Base-by-base conservation (phyloP, 441 rosid species). In the Populus tomentosa region DNA sequence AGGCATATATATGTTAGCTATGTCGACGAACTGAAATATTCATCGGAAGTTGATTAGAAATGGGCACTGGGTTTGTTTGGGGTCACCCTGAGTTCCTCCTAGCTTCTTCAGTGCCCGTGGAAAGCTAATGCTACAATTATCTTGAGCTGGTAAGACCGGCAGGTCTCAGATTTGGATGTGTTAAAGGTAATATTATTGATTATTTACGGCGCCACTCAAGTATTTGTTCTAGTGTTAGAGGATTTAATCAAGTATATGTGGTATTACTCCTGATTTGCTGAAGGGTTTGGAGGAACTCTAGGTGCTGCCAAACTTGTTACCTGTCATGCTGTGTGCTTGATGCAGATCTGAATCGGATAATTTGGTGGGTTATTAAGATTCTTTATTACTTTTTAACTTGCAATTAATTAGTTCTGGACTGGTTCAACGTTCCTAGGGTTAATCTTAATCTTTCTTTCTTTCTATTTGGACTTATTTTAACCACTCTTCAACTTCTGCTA, bases 271-370 rank as follows among this genome's bases (percentile, higher is more conserved):
- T 72, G 65, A 62, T 30, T n/a, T 56, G 24, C 67, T 80, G 80
- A 80, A 80, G 83, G 67, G 83, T 76, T 80, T 72, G 80, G 83
- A 76, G 80, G 80, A 80, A 80, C 80, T 80, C 75, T 68, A 11
- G 83, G 80, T 69, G 74, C 59, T 42, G 11, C 75, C 62, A 72
- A 76, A 69, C 83, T 76, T 46, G 66, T 35, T 50, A 10, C 11
- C 13, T 50, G 0, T 13, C 36, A 7, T 2, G 30, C 30, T 32
- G 70, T 3, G 2, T 28, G 36, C 24, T n/a, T 7, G 63, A 59
- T 59, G 63, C 4, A 59, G 63, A 59, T 2, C 63, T 59, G 10
- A 59, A 8, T 59, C 24, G 24, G 10, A 56, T 56, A 7, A 50
- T 50, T 14, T 4, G 59, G 7, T 50, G 59, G 59, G 7, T 28